These are phyloP conservation scores for Delitschia confertaspora DNA, from an alignment of 495 filamentous ascomycete species.

Conservation along the genomic window DNA sequence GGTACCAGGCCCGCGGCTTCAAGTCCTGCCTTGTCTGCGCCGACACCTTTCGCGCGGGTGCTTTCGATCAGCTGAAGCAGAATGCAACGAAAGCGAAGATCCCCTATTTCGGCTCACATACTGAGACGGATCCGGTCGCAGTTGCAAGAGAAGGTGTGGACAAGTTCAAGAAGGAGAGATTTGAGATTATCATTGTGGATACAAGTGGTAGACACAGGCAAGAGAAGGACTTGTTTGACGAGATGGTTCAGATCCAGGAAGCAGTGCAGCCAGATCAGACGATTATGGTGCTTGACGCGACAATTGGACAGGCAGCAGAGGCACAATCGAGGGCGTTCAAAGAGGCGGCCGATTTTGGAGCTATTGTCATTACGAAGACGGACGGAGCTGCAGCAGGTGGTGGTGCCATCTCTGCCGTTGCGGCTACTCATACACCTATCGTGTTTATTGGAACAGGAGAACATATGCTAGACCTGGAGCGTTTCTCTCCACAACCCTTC, in stretches of 20 bases:
- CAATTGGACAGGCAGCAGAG: constrained; percentile 92
- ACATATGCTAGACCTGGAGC: constrained; percentile 90
- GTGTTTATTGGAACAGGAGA: constrained; percentile 97
- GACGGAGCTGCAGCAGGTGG: constrained; percentile 92
- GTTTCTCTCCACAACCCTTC: constrained; percentile 84
- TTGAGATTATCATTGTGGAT: constrained; percentile 98
- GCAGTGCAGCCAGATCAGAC: constrained; percentile 94
- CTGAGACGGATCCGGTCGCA: constrained; percentile 88
- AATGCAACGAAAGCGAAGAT: constrained; percentile 99
- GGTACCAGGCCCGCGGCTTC: constrained; percentile 92
- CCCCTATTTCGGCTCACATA: constrained; percentile 92
- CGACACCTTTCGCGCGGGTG: constrained; percentile 96
- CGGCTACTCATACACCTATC: constrained; percentile 92
- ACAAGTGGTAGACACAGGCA: constrained; percentile 90
- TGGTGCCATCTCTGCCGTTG: constrained; percentile 96
- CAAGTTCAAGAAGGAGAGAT: constrained; percentile 97
- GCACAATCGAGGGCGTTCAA: constrained; percentile 95
- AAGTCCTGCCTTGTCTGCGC: constrained; percentile 92
- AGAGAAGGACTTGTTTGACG: constrained; percentile 88
- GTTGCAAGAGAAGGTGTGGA: constrained; percentile 92
- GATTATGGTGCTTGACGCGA: constrained; percentile 94
- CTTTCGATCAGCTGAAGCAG: constrained; percentile 97
- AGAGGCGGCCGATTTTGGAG: constrained; percentile 92
- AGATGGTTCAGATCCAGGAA: constrained; percentile 94
- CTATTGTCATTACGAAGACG: constrained; percentile 98